Percentiles rank a stretch among this genome's conserved stretches.
These are phyloP conservation scores for Mortierella sp. DNA, from an alignment of 371 early-diverging fungal species.

Conservation along the genomic window DNA sequence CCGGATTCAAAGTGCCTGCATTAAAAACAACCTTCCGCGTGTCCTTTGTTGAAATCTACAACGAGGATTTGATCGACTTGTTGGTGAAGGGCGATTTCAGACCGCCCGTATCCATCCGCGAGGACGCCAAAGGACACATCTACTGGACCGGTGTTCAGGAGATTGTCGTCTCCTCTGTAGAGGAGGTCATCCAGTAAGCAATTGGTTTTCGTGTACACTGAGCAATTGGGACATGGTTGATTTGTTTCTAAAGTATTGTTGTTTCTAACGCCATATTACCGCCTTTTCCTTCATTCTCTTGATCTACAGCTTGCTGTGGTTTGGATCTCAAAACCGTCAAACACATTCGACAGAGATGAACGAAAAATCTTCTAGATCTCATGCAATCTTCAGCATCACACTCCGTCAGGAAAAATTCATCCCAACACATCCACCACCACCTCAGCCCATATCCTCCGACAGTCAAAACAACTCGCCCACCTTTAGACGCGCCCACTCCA, in stretches of 20 bases:
- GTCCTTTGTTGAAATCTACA: constrained; percentile 96
- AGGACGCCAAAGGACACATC: constrained; percentile 94
- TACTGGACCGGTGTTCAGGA: constrained; percentile 94
- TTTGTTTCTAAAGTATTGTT: not conserved
- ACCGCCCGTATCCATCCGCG: constrained; percentile 86
- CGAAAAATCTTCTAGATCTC: constrained; percentile 94
- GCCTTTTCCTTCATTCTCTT: not conserved
- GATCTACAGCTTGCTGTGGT: constrained; percentile 71
- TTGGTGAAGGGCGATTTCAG: constrained; percentile 71
- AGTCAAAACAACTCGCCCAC: constrained; percentile 21
- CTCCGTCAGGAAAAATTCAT: constrained; percentile 79
- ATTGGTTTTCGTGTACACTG: not conserved
- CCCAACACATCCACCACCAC: constrained; percentile 44
- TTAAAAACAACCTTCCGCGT: constrained; percentile 56
- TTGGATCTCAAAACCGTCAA: constrained; percentile 87
- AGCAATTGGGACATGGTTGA: not conserved
- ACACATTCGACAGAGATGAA: constrained; percentile 99
- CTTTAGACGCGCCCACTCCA: constrained; percentile 23
- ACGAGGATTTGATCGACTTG: constrained; percentile 96
- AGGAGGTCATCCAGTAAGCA: constrained; percentile 82
- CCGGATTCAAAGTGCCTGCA: constrained; percentile 42
- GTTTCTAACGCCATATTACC: constrained; percentile 15
- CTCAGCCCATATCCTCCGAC: constrained; percentile 15
- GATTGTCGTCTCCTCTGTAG: constrained; percentile 77
- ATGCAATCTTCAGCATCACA: constrained; percentile 97